A percentile compares a stretch with the other conserved stretches of the same genome.
These are phyloP conservation scores for Fusarium multiceps DNA, from an alignment of 2,329 filamentous ascomycete genomes.

Conservation along the genomic window DNA sequence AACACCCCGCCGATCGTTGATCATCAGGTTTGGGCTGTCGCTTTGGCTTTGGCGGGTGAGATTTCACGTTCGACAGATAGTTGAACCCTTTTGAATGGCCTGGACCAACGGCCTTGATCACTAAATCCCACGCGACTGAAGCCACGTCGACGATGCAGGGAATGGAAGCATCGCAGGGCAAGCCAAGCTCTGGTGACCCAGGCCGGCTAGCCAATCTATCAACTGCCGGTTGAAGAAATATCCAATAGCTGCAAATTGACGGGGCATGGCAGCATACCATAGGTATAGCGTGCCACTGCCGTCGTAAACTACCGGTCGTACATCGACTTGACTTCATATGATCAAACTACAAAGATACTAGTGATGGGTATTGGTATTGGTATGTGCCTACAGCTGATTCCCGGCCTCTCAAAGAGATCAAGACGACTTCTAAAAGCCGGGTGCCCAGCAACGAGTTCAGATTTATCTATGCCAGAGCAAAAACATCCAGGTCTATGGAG, in stretches of 20 bases:
- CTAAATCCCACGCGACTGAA: conserved; percentile 29
- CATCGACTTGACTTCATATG: neutral
- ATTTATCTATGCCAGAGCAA: conserved; percentile 66
- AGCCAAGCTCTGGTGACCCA: conserved; percentile 6
- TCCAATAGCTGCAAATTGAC: neutral
- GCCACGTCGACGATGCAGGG: conserved; percentile 25
- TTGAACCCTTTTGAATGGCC: neutral
- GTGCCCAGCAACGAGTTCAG: conserved; percentile 66
- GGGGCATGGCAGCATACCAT: neutral
- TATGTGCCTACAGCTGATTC: conserved; percentile 71
- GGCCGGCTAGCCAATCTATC: conserved; percentile 10
- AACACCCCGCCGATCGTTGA: conserved; percentile 38
- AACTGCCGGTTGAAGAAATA: conserved; percentile 28
- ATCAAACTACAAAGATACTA: neutral
- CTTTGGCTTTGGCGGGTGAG: conserved; percentile 18
- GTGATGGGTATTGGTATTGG: neutral
- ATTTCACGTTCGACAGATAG: conserved; percentile 8
- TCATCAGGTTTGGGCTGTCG: conserved; percentile 7
- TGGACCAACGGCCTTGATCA: conserved; percentile 9
- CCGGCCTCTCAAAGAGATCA: conserved; percentile 64
- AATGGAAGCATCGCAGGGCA: neutral
- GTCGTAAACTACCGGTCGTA: conserved; percentile 3
- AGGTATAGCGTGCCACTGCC: neutral
- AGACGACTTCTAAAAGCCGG: conserved; percentile 66
- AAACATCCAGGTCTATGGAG: conserved; percentile 63